Evolutionary conservation across 352 stramenopile species (phyloP).

Genomic region (Elongisporangium undulatum): DNA sequence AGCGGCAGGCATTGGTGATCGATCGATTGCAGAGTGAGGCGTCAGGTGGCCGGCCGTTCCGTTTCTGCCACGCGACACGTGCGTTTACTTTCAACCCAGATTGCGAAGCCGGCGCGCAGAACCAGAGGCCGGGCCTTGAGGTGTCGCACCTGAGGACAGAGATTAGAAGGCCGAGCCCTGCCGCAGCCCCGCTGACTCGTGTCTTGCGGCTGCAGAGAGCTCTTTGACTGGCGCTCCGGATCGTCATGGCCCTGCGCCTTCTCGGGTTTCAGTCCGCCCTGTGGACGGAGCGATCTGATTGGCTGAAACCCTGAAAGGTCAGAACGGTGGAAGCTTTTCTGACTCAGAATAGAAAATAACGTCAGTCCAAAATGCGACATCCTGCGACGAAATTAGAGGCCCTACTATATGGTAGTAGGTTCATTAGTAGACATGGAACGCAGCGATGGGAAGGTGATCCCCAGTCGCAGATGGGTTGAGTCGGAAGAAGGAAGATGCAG

Average conservation of each 20-base stretch:
- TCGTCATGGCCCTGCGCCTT: neutral
- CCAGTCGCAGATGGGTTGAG: neutral
- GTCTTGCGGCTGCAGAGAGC: neutral
- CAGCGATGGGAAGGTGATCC: neutral
- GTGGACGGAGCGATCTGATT: neutral
- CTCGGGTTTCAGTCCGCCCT: neutral
- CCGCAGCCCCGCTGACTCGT: neutral
- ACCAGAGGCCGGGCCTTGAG: neutral
- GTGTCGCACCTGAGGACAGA: neutral
- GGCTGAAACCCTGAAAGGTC: neutral
- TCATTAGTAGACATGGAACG: neutral
- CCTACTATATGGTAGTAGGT: neutral
- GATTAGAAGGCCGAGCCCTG: neutral
- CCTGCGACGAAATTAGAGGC: neutral
- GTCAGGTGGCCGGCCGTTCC: neutral
- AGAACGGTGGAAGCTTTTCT: neutral
- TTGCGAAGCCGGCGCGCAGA: neutral
- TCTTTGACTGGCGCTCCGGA: neutral
- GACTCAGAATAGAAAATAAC: constrained; percentile 1
- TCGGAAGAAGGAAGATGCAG: neutral
- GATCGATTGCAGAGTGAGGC: neutral
- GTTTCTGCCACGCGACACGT: neutral
- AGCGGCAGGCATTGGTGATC: neutral
- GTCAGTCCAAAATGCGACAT: neutral
- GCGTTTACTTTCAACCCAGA: neutral